Base-by-base conservation (phyloP, 2,329 filamentous ascomycete species). In the Fusarium pininemorale region DNA sequence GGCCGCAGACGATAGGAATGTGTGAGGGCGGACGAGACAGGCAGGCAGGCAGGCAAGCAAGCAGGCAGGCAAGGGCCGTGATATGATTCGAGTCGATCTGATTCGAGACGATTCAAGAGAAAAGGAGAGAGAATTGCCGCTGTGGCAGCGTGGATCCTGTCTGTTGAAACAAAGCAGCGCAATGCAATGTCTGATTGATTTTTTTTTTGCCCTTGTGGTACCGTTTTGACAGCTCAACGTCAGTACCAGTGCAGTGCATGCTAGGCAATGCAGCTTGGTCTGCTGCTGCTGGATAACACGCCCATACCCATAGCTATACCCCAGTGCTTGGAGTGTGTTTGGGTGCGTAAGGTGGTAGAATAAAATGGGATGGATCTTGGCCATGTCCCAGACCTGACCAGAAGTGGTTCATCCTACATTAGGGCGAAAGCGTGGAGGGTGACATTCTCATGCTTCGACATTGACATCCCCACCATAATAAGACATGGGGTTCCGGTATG, bases 331-430 rank as follows among this genome's bases (percentile, higher is more conserved):
- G n/a, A 65, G 47, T 76, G 64, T 67, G 66, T 41, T 74, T 68
- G 62, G 63, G 55, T 74, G 67, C 72, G 51, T 60, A 56, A 48
- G 39, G 50, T 68, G 55, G 58, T 48, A 62, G 75, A 76, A 69
- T 73, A 74, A 77, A 77, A 73, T 78, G 74, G 78, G 72, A 78
- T 72, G 69, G 76, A 79, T 79, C 72, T 79, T 75, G 70, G 70
- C 74, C 74, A 72, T 57, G 66, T 63, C 73, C 51, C 73, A 69
- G 73, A 76, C 75, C 73, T 79, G 78, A 47, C 77, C 76, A 69
- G 74, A 81, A 80, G 72, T 72, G 77, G 76, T 78, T 79, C 73
- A 65, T 76, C 77, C 72, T 79, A 80, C 80, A 81, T 81, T 81
- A 80, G 80, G 73, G 76, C 74, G 70, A 56, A 70, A 75, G 74